Base-by-base conservation (phyloP, 1,284 basidiomycete species). In the Rhodotorula sp. region DNA sequence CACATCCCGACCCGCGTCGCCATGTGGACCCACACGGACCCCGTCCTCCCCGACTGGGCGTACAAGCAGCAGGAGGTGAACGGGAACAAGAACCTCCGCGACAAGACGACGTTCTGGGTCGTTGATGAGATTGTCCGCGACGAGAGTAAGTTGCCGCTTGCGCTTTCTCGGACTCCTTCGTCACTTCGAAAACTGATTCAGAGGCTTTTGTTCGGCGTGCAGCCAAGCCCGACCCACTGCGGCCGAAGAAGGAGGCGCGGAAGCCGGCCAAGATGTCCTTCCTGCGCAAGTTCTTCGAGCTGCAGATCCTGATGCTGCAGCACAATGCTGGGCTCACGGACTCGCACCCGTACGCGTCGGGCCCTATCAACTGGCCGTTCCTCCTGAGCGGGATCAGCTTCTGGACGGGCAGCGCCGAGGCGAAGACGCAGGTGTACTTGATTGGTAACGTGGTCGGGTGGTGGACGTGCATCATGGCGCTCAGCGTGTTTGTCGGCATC, bases 281-380 rank as follows among this genome's bases (percentile, higher is more conserved):
- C 83, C 90, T 99, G 85, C 90, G 87, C 81, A 99, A 99, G 83
- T 99, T 94, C 80, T 87, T 86, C 58, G 96, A 99, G 82, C 85
- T 99, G 54, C 97, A 99, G 80, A 82, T 95, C 57, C 85, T 95
- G 69, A 99, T 99, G 97, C 84, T 98, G 73, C 93, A 97, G 81
- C 96, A 99, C 84, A 99, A 99, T 80, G 92, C 94, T 21, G 95
- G 94, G 27, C 85, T 99, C 67, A 97, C 94, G 34, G 90, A 92
- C 29, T 91, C 89, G 21, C 97, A 99, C 81, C 97, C 97, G 53
- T 99, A 99, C 81, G 94, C 95, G 1, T 92, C 91, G 70, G 87
- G 87, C 22, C 95, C 97, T 1, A 90, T 97, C 83, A 95, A 97
- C 81, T 99, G 97, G 97, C 97, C 97, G 2, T 98, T 99, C 87